These are phyloP conservation scores for Flaveria ramosissima DNA, from an alignment of 129 eudicot species.

Conservation along the genomic window DNA sequence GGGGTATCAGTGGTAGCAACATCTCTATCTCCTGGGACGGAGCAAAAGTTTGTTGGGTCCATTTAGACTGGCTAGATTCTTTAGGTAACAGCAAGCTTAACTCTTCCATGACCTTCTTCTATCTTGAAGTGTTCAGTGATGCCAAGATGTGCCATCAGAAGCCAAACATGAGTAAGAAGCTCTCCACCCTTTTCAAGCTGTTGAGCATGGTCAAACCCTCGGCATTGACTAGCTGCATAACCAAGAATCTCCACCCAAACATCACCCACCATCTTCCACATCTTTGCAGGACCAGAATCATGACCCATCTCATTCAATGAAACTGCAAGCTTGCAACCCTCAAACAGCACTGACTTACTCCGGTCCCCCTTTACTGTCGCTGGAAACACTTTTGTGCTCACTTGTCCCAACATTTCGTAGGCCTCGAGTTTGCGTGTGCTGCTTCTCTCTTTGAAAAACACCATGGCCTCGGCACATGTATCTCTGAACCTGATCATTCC, in stretches of 20 bases:
- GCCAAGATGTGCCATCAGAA: slow-evolving; percentile 51
- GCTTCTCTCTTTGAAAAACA: slow-evolving; percentile 40
- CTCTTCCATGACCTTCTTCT: slow-evolving; percentile 46
- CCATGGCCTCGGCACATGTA: slow-evolving; percentile 44
- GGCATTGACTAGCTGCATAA: slow-evolving; percentile 47
- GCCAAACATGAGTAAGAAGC: slow-evolving; percentile 49
- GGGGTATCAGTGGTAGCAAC: too few relatives aligned
- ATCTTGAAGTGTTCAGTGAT: slow-evolving; percentile 44
- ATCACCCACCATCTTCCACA: slow-evolving; percentile 43
- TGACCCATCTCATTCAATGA: slow-evolving; percentile 10
- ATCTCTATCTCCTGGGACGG: too few relatives aligned
- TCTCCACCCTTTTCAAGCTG: slow-evolving; percentile 49
- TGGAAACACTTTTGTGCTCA: slow-evolving; percentile 42
- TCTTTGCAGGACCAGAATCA: slow-evolving; percentile 5
- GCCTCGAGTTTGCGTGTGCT: slow-evolving; percentile 24
- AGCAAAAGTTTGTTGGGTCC: too few relatives aligned
- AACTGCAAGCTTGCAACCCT: slow-evolving; percentile 45
- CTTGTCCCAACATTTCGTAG: slow-evolving; percentile 31
- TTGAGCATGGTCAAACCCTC: slow-evolving; percentile 49
- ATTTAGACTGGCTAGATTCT: neutral
- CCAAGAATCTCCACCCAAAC: slow-evolving; percentile 53
- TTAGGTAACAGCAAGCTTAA: slow-evolving; percentile 35
- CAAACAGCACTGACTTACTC: slow-evolving; percentile 52
- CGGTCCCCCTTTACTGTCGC: slow-evolving; percentile 49
- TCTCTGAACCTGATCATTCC: slow-evolving; percentile 55